Conservation (phyloP, 192 early-diverging fungal genomes). For the Backusella luteola region DNA sequence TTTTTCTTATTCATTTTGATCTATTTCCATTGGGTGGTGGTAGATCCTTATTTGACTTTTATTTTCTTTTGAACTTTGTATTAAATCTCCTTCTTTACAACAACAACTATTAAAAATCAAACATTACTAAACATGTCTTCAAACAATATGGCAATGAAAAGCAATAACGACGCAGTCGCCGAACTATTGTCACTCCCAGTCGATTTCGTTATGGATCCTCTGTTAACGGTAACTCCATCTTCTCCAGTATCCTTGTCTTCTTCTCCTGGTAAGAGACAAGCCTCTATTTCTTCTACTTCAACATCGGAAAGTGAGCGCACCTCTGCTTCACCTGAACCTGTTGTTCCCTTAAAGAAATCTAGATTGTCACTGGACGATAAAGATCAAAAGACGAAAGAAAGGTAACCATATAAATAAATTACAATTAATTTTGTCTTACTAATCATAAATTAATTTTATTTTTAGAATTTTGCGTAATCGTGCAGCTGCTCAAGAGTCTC, state of each 20-base stretch:
- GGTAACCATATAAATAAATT: slow-evolving; percentile 19
- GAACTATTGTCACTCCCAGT: slow-evolving; percentile 21
- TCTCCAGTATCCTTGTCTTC: slow-evolving; percentile 6
- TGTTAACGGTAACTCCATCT: slow-evolving; percentile 1
- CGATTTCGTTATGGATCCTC: slow-evolving; percentile 23
- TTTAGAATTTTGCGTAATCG: slow-evolving; percentile 65
- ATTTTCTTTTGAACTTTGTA: slow-evolving; percentile 8
- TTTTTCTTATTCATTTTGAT: slow-evolving; percentile 8
- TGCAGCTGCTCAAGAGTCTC: slow-evolving; percentile 73
- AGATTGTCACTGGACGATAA: slow-evolving; percentile 25
- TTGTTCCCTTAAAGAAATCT: slow-evolving; percentile 7
- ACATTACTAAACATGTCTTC: background rate
- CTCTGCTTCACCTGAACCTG: background rate
- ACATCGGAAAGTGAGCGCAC: background rate
- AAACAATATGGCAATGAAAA: background rate
- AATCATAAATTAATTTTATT: background rate
- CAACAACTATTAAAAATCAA: slow-evolving; percentile 9
- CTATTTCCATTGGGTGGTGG: slow-evolving; percentile 37
- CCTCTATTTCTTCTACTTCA: background rate
- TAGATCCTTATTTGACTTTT: slow-evolving; percentile 10
- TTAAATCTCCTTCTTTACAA: background rate
- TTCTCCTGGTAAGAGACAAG: background rate
- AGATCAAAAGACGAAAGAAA: slow-evolving; percentile 37
- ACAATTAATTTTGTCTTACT: background rate
- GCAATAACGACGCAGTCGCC: slow-evolving; percentile 4